phyloP scores from a whole-genome alignment of 208 protist genomes.

The Trichomonas tenax region DNA sequence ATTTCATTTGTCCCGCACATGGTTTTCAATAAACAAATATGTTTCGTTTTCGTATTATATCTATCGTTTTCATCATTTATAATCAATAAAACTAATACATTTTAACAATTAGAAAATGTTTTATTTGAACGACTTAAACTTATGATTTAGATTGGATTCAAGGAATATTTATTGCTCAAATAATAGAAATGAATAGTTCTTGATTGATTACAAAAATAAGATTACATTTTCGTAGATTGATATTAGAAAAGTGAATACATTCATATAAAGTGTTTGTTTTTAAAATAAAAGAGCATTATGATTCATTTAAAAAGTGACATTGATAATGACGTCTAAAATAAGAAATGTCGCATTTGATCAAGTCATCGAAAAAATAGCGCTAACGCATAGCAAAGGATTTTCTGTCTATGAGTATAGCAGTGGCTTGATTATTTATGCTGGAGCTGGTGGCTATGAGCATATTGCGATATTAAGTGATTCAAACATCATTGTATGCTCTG shows the following conservation, averaged over 20 bases:
- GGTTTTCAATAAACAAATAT: too few relatives aligned
- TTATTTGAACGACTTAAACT: too few relatives aligned
- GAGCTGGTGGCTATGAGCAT: not conserved
- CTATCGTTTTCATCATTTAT: too few relatives aligned
- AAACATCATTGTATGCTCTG: not conserved
- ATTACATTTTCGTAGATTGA: not conserved
- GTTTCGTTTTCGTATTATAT: too few relatives aligned
- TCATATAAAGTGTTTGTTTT: not conserved
- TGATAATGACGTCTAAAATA: not conserved
- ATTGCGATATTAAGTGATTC: constrained; percentile 1
- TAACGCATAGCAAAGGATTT: not conserved
- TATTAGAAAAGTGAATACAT: not conserved
- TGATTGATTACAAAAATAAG: not conserved
- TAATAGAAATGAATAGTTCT: too few relatives aligned
- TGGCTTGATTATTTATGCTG: not conserved
- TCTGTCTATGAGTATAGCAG: not conserved
- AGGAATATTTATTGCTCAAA: too few relatives aligned
- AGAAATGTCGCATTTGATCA: not conserved
- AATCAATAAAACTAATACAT: too few relatives aligned
- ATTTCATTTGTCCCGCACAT: too few relatives aligned
- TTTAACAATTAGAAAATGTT: too few relatives aligned
- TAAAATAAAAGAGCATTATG: not conserved
- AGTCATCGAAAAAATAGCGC: not conserved
- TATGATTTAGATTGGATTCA: too few relatives aligned
- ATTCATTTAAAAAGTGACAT: not conserved